These are phyloP conservation scores for Echinosophora koreensis DNA, from an alignment of 306 rosid genomes.

Conservation along the genomic window DNA sequence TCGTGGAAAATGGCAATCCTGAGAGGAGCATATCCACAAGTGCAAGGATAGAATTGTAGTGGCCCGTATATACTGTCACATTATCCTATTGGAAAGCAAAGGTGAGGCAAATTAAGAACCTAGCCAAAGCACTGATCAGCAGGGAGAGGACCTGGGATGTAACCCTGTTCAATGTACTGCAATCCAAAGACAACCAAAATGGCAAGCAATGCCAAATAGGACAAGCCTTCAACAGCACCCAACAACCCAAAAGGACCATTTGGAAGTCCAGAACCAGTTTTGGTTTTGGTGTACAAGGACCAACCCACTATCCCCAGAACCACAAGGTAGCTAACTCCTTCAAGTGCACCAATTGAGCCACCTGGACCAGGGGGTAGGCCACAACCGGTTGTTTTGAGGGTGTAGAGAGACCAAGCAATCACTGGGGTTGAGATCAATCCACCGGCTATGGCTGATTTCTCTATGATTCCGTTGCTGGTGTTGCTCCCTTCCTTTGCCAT, in stretches of 20 bases:
- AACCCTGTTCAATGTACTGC: constrained; percentile 79
- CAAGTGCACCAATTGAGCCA: constrained; percentile 87
- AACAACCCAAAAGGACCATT: constrained; percentile 83
- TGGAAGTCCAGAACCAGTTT: constrained; percentile 91
- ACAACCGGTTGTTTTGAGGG: constrained; percentile 90
- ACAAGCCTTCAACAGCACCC: constrained; percentile 92
- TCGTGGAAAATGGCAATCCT: background rate
- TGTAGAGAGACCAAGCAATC: constrained; percentile 91
- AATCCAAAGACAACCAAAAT: constrained; percentile 81
- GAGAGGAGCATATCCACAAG: constrained; percentile 57
- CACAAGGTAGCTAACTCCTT: constrained; percentile 84
- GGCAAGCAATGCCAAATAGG: constrained; percentile 67
- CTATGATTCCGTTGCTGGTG: constrained; percentile 45
- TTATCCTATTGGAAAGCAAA: constrained; percentile 23
- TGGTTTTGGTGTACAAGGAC: constrained; percentile 81
- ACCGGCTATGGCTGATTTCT: constrained; percentile 74
- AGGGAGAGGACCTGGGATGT: constrained; percentile 90
- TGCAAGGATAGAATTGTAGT: constrained; percentile 46
- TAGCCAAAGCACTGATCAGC: constrained; percentile 90
- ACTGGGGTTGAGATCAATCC: constrained; percentile 86
- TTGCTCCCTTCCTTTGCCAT: constrained; percentile 78
- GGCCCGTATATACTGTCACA: constrained; percentile 27
- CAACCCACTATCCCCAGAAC: constrained; percentile 85
- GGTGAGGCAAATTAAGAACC: constrained; percentile 19
- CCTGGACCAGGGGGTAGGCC: constrained; percentile 96